Evolutionary conservation across 192 early-diverging fungal species (phyloP), one percentile per base, ranked within the genome.

Genomic region (Backusella mclennaniae): DNA sequence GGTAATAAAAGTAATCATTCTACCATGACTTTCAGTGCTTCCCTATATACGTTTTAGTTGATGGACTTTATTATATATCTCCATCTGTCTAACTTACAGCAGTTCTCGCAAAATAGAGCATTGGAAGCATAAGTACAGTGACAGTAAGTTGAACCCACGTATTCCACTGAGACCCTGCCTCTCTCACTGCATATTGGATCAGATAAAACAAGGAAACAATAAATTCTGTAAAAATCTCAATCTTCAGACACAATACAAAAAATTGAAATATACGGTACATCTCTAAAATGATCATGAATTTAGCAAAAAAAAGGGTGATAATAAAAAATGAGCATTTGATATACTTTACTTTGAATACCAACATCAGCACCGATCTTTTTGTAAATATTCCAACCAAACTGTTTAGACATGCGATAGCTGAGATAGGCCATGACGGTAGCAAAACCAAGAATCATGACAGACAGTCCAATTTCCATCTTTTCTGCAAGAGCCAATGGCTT

Each of bases 201-300:
- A 93, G 78, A 44, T 89, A 83, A 53, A 93, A 80, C 38, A 87
- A 84, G 69, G 91, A 90, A 36, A 93, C 80, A n/a, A 88, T 80
- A 78, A 95, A 94, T 41, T 85, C 89, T 76, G 94, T 94, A 84
- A 95, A 96, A 2, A 94, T 78, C 75, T 95, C 93, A 15, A 95
- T 77, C 81, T 96, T 96, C 59, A 95, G 84, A 11, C 93, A 81
- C 73, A 95, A 81, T 53, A 95, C 82, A 79, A 95, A 95, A 76
- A 95, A 87, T 71, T 95, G 93, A 78, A 93, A 95, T 4, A 81
- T 77, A 49, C 88, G 84, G 52, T 88, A 91, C 85, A 88, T 86
- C 49, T 72, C 87, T 89, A 77, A 59, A 66, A 63, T 42, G 29
- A 72, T 38, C 26, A 36, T 44, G 19, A 69, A 46, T 29, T 67